A percentile compares a stretch with the other conserved stretches of the same genome.
Evolutionary conservation across 306 rosid species (phyloP).

Genomic region (Oemleria cerasiformis): DNA sequence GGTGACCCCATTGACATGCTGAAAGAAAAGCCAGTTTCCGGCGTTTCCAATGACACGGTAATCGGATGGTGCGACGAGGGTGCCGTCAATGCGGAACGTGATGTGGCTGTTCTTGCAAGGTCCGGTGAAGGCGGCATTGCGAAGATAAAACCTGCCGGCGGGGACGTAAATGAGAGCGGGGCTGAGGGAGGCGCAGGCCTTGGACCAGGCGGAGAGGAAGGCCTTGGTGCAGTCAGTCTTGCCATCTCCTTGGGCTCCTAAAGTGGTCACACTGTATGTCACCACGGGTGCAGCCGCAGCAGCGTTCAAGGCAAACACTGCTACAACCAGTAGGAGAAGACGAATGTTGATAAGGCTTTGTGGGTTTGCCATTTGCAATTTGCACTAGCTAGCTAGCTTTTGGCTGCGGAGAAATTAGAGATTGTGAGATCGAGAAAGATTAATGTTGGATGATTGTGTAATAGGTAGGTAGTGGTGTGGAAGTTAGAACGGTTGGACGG

Average conservation of each 20-base stretch:
- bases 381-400: neutral
- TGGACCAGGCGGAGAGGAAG: constrained; percentile 36
- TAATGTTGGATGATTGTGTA: neutral
- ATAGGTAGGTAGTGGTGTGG: neutral
- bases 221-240: constrained; percentile 35
- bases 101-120: constrained; percentile 37
- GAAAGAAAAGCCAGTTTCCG: constrained; percentile 39
- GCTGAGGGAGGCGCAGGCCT: constrained; percentile 35
- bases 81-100: constrained; percentile 36
- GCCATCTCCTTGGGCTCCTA: constrained; percentile 39
- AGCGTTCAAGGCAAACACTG: neutral
- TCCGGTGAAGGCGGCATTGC: constrained; percentile 34
- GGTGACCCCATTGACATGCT: constrained; percentile 35
- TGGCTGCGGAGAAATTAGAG: neutral
- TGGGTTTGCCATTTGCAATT: constrained; percentile 13
- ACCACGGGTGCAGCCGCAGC: neutral
- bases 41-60: constrained; percentile 34
- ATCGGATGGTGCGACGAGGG: constrained; percentile 44
- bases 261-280: constrained; percentile 28
- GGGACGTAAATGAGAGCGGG: constrained; percentile 44
- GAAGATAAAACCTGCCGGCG: constrained; percentile 34
- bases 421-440: neutral
- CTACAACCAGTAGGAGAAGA: neutral
- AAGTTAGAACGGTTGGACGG: constrained; percentile 21
- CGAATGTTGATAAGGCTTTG: neutral